These are phyloP conservation scores for Globisporangium perplexum DNA, from an alignment of 352 stramenopile genomes.

Conservation along the genomic window DNA sequence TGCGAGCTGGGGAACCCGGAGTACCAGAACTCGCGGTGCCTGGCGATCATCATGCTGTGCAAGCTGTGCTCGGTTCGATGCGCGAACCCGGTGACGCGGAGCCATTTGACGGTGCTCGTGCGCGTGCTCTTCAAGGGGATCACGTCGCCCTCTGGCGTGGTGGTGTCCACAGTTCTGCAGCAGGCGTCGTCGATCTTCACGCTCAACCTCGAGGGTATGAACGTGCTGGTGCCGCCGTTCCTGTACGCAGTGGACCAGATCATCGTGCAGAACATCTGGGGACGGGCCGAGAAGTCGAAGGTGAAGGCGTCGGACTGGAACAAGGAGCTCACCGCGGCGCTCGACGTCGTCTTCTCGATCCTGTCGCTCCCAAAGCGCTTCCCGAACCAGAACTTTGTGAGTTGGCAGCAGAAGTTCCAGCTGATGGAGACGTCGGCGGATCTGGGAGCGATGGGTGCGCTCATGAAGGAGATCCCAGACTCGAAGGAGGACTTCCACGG, in stretches of 20 bases:
- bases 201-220: slow-evolving; percentile 71
- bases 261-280: slow-evolving; percentile 80
- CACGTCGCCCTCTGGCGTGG: slow-evolving; percentile 58
- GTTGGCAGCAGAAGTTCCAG: slow-evolving; percentile 68
- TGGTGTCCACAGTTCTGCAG: slow-evolving; percentile 79
- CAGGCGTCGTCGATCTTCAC: slow-evolving; percentile 72
- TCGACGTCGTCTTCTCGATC: slow-evolving; percentile 77
- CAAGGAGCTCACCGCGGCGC: slow-evolving; percentile 65
- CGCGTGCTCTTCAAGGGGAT: slow-evolving; percentile 75
- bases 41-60: slow-evolving; percentile 74
- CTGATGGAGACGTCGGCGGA: slow-evolving; percentile 4
- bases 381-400: slow-evolving; percentile 70
- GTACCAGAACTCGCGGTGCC: slow-evolving; percentile 72
- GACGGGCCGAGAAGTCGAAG: slow-evolving; percentile 54
- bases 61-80: slow-evolving; percentile 71
- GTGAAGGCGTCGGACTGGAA: slow-evolving; percentile 76
- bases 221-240: slow-evolving; percentile 75
- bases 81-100: slow-evolving; percentile 48
- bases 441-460: slow-evolving; percentile 27
- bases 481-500: slow-evolving; percentile 60
- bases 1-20: slow-evolving; percentile 66
- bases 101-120: slow-evolving; percentile 57
- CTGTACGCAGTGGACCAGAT: slow-evolving; percentile 79
- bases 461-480: slow-evolving; percentile 69
- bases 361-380: slow-evolving; percentile 68